Evolutionary conservation across 192 early-diverging fungal genomes (phyloP).

Genomic region (Umbelopsis sp.): DNA sequence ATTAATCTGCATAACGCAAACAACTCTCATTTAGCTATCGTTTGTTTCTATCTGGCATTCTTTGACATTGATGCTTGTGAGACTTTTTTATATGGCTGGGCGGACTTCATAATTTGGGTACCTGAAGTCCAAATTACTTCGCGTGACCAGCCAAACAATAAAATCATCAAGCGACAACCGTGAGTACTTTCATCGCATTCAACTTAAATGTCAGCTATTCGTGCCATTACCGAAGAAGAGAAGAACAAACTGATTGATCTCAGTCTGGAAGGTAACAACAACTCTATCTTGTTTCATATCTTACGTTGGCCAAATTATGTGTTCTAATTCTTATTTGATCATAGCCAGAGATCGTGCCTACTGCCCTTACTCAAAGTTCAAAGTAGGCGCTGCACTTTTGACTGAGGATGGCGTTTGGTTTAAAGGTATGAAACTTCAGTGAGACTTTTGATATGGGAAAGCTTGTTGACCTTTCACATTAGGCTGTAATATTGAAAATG

Average conservation of each 20-base stretch:
- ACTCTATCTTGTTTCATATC: too few relatives aligned
- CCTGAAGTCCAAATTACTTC: not conserved
- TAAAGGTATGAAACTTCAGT: conserved; percentile 40
- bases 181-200: not conserved
- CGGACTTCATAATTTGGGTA: not conserved
- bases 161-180: not conserved
- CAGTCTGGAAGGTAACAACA: conserved; percentile 13
- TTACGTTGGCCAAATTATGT: too few relatives aligned
- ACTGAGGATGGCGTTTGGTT: conserved; percentile 64
- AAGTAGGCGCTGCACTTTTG: conserved; percentile 85
- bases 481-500: conserved; percentile 90
- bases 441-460: not conserved
- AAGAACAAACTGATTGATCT: conserved; percentile 21
- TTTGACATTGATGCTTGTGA: not conserved
- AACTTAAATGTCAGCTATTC: not conserved
- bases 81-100: too few relatives aligned
- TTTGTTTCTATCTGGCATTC: not conserved
- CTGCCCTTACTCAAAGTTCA: conserved; percentile 90
- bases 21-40: too few relatives aligned
- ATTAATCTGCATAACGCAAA: too few relatives aligned
- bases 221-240: conserved; percentile 4
- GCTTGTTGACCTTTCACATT: not conserved
- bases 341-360: conserved; percentile 78
- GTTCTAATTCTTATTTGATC: too few relatives aligned
- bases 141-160: not conserved